Evolutionary conservation across 176 grass and related monocot genomes (phyloP).

Genomic region (Phoenix dactylifera): DNA sequence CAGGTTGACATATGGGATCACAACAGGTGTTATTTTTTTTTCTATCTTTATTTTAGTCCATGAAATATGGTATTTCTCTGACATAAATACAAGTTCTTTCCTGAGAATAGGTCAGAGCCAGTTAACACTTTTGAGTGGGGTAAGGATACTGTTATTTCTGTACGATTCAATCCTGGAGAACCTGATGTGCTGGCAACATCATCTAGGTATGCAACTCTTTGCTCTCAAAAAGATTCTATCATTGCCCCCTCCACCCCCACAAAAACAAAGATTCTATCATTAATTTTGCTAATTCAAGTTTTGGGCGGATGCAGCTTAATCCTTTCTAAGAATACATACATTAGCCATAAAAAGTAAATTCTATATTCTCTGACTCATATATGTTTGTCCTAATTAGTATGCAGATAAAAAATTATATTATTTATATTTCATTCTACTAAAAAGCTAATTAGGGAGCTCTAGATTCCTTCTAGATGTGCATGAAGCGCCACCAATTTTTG

Average conservation of each 20-base stretch:
- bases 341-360: too few species aligned
- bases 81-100: background rate
- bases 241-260: too few species aligned
- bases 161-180: constrained; percentile 88
- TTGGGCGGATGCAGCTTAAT: too few species aligned
- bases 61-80: background rate
- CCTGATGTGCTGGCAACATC: constrained; percentile 72
- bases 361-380: too few species aligned
- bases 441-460: too few species aligned
- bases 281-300: too few species aligned
- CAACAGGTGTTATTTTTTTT: constrained; percentile 49
- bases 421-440: too few species aligned
- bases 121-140: constrained; percentile 86
- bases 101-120: constrained; percentile 64
- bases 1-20: constrained; percentile 99
- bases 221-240: constrained; percentile 2
- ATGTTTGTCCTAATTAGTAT: background rate
- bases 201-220: constrained; percentile 37
- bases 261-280: too few species aligned
- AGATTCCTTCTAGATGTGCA: too few species aligned
- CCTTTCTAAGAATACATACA: too few species aligned
- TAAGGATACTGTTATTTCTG: constrained; percentile 78
- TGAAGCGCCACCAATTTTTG: too few species aligned
- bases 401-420: too few species aligned
- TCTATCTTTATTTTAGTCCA: constrained; percentile 5